Conservation (phyloP, 202 grass and related monocot genomes). For the Panicum virgatum region DNA sequence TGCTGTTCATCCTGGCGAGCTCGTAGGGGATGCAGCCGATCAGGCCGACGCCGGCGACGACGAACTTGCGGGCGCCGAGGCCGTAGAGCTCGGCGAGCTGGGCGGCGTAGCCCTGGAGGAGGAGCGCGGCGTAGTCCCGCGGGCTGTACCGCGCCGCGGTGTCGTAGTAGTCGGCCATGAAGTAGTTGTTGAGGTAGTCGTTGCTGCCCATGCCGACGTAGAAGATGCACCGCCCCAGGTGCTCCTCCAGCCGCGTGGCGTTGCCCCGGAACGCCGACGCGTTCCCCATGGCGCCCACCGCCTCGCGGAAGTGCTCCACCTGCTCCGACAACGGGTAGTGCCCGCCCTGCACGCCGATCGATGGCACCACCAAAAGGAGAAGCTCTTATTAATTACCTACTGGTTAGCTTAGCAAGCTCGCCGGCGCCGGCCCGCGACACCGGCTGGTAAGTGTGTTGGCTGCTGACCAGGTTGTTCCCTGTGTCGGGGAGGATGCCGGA, state of each 20-base stretch:
- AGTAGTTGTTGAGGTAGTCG: constrained; percentile 99
- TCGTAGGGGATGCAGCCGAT: constrained; percentile 97
- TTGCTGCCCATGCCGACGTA: constrained; percentile 97
- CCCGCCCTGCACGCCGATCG: constrained; percentile 60
- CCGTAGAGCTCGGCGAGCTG: constrained; percentile 47
- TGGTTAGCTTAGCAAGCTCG: neutral
- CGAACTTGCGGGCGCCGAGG: constrained; percentile 79
- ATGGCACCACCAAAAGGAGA: neutral
- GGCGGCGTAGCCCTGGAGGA: constrained; percentile 64
- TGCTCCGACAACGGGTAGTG: constrained; percentile 74
- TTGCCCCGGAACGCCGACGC: constrained; percentile 19
- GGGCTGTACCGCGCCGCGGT: constrained; percentile 55
- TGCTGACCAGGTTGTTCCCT: constrained; percentile 70
- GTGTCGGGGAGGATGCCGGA: constrained; percentile 75
- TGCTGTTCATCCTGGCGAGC: constrained; percentile 56
- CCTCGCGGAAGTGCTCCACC: constrained; percentile 67
- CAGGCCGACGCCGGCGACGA: constrained; percentile 61
- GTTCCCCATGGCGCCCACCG: constrained; percentile 38
- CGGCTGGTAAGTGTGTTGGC: too few species aligned
- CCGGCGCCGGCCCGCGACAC: too few species aligned
- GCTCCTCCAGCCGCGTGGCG: neutral
- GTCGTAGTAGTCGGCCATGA: constrained; percentile 74
- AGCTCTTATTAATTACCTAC: neutral
- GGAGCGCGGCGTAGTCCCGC: constrained; percentile 44
- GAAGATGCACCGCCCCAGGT: constrained; percentile 76